Evolutionary conservation across 345 rosid genomes (phyloP).

Genomic region (Sonneratia caseolaris): DNA sequence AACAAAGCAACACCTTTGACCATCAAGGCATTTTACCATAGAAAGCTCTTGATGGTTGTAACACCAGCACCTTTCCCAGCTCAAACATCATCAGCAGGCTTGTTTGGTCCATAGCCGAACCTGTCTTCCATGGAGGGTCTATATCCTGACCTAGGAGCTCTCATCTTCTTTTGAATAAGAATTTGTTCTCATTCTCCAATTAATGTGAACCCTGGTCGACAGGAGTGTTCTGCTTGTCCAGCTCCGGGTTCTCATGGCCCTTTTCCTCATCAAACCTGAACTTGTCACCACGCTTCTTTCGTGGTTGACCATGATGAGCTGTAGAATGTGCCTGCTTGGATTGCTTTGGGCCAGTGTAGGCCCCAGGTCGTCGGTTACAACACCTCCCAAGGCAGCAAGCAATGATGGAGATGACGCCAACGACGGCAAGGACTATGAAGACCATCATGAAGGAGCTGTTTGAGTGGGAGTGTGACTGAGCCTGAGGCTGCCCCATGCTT

Average conservation of each 20-base stretch:
- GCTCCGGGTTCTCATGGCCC: background rate
- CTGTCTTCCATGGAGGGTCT: conserved; percentile 15
- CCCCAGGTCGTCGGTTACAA: conserved; percentile 22
- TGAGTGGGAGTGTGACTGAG: conserved; percentile 32
- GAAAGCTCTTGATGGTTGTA: background rate
- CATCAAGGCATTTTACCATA: background rate
- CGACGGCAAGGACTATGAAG: conserved; percentile 47
- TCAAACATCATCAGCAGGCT: background rate
- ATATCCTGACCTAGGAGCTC: conserved; percentile 10
- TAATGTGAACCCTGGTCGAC: background rate
- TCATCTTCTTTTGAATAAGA: background rate
- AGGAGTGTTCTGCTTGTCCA: background rate
- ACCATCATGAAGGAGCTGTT: conserved; percentile 60
- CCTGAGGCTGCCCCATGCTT: conserved; percentile 22
- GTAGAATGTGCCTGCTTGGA: conserved; percentile 4
- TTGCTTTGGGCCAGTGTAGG: conserved; percentile 4
- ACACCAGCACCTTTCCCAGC: background rate
- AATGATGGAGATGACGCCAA: conserved; percentile 35
- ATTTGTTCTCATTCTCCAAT: background rate
- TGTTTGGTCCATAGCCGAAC: background rate
- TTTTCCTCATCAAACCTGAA: conserved; percentile 33
- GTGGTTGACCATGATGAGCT: background rate
- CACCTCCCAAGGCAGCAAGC: conserved; percentile 55
- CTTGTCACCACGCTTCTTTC: conserved; percentile 19
- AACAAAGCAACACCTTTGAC: background rate